phyloP scores from a whole-genome alignment of 345 rosid species.

The Melaleuca alternifolia region DNA sequence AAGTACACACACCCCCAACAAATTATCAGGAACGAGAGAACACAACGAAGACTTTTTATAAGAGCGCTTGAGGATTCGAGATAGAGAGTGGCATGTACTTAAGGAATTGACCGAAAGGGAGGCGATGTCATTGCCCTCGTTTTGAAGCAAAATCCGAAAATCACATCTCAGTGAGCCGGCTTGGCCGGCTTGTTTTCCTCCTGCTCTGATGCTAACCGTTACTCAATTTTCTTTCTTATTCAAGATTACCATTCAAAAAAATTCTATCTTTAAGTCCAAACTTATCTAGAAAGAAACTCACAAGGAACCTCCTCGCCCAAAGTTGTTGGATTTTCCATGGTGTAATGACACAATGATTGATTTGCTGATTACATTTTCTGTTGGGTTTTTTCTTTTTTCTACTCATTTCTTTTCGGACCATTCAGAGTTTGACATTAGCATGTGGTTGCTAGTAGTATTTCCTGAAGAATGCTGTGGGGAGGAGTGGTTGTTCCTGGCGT shows the following conservation, averaged over 20 bases:
- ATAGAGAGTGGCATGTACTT: constrained; percentile 29
- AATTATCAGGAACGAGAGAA: background rate
- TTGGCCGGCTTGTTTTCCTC: constrained; percentile 27
- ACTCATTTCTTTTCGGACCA: background rate
- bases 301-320: background rate
- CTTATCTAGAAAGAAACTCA: background rate
- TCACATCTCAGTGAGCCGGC: constrained; percentile 23
- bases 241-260: background rate
- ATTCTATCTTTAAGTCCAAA: background rate
- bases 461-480: background rate
- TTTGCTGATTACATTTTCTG: background rate
- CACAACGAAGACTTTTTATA: background rate
- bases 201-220: constrained; percentile 16
- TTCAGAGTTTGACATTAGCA: background rate
- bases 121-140: constrained; percentile 42
- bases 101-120: constrained; percentile 53
- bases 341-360: background rate
- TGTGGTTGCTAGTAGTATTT: background rate
- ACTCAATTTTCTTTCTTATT: background rate
- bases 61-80: background rate
- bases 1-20: background rate
- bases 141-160: constrained; percentile 50
- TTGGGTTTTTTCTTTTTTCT: background rate
- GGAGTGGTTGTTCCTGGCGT: background rate
- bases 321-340: background rate